A percentile compares a stretch with the other conserved stretches of the same genome.
phyloP scores from a whole-genome alignment of 1,284 basidiomycete species.

The Irpex rosettiformis region DNA sequence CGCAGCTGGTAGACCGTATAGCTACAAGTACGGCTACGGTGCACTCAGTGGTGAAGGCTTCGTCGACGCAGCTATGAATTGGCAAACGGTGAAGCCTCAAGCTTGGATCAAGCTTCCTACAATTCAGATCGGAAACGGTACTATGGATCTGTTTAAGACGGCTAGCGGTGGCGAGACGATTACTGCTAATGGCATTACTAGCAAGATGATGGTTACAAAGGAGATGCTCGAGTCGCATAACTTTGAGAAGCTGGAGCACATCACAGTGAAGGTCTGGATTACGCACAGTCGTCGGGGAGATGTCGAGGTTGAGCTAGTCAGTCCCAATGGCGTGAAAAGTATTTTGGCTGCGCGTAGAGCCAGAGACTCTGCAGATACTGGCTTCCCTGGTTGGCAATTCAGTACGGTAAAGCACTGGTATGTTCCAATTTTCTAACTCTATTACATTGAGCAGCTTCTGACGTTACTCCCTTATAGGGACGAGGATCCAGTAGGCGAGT shows the following conservation, averaged over 20 bases:
- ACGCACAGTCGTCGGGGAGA: constrained; percentile 85
- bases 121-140: constrained; percentile 64
- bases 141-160: constrained; percentile 50
- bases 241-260: constrained; percentile 87
- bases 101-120: constrained; percentile 81
- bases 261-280: constrained; percentile 94
- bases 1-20: constrained; percentile 77
- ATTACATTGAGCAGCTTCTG: constrained; percentile 17
- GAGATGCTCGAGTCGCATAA: constrained; percentile 74
- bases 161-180: constrained; percentile 71
- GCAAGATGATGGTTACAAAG: constrained; percentile 68
- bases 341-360: constrained; percentile 75
- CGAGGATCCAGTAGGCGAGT: constrained; percentile 89
- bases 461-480: constrained; percentile 54
- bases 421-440: constrained; percentile 26
- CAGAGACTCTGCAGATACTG: constrained; percentile 66
- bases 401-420: constrained; percentile 99
- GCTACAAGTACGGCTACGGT: constrained; percentile 98
- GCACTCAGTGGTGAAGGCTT: constrained; percentile 83
- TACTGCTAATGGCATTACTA: constrained; percentile 62
- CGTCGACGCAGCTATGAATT: constrained; percentile 78
- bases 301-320: constrained; percentile 86
- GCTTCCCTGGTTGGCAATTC: constrained; percentile 94
- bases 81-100: constrained; percentile 93
- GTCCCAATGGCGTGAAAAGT: constrained; percentile 86